Conservation (phyloP, 192 early-diverging fungal genomes). For the Polychytrium aggregatum region DNA sequence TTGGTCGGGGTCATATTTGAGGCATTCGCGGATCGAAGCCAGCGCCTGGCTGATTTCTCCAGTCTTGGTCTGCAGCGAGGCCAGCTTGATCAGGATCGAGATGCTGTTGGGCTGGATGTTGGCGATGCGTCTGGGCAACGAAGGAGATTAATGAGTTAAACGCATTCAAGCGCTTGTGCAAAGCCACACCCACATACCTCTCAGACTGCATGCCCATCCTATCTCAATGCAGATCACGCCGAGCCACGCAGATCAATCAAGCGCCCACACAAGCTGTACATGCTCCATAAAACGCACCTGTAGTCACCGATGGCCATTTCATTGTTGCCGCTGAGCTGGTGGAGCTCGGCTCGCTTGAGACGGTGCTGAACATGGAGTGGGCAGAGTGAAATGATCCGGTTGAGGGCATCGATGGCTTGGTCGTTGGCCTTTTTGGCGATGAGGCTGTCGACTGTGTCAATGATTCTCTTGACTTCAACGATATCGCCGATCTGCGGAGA, state of each 20-base stretch:
- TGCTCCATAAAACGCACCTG: too few species aligned
- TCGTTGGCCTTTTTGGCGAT: conserved; percentile 28
- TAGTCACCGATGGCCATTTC: conserved; percentile 79
- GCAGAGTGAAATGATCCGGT: conserved; percentile 7
- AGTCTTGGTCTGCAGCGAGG: conserved; percentile 53
- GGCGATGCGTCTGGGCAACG: conserved; percentile 54
- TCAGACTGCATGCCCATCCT: too few species aligned
- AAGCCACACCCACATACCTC: too few species aligned
- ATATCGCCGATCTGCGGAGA: neutral
- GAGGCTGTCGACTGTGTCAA: conserved; percentile 34
- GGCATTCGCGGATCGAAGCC: conserved; percentile 67
- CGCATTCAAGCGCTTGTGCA: too few species aligned
- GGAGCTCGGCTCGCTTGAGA: conserved; percentile 59
- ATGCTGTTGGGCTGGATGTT: conserved; percentile 59
- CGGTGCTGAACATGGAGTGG: conserved; percentile 34
- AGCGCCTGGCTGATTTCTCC: conserved; percentile 64
- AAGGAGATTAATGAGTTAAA: conserved; percentile 4
- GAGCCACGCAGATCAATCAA: too few species aligned
- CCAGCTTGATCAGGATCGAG: conserved; percentile 48
- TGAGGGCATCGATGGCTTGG: conserved; percentile 20
- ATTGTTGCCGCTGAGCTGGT: conserved; percentile 59
- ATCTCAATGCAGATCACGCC: too few species aligned
- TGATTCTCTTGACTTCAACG: conserved; percentile 19
- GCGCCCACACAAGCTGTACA: too few species aligned
- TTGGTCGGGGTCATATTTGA: conserved; percentile 85